Evolutionary conservation across 495 filamentous ascomycete genomes (phyloP).

Genomic region (Lasiosphaeria ovina): DNA sequence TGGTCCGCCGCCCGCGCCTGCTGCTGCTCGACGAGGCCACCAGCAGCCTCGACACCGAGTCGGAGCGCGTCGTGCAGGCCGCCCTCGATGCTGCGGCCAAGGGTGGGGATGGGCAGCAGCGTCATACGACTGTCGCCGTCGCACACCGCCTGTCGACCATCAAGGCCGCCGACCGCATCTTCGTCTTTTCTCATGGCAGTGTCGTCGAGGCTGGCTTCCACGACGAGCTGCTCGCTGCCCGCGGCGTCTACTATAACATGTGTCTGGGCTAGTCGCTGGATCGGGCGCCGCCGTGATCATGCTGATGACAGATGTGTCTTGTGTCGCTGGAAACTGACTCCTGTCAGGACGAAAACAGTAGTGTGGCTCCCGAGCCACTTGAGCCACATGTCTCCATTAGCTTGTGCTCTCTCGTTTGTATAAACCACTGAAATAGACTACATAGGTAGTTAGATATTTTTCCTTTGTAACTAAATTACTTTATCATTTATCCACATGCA

Average conservation of each 20-base stretch:
- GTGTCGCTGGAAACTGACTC: too few relatives aligned
- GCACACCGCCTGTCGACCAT: conserved; percentile 60
- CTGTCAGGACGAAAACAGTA: too few relatives aligned
- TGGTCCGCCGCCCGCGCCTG: conserved; percentile 66
- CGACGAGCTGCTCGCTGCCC: conserved; percentile 40
- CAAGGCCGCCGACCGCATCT: conserved; percentile 53
- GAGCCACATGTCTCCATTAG: too few relatives aligned
- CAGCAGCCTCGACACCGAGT: conserved; percentile 69
- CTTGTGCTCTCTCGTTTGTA: too few relatives aligned
- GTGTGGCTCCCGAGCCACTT: too few relatives aligned
- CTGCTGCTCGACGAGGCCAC: conserved; percentile 79
- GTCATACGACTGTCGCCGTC: conserved; percentile 66
- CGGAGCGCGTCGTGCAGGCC: conserved; percentile 66
- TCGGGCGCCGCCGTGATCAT: background rate
- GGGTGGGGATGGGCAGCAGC: conserved; percentile 26
- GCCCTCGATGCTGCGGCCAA: conserved; percentile 61
- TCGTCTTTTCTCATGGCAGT: conserved; percentile 46
- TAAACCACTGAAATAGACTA: too few relatives aligned
- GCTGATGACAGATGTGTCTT: too few relatives aligned
- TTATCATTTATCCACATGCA: too few relatives aligned
- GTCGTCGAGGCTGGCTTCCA: conserved; percentile 53
- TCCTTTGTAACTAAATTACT: too few relatives aligned
- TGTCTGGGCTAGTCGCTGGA: conserved; percentile 32
- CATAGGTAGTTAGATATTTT: too few relatives aligned
- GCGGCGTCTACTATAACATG: conserved; percentile 46